Conservation (phyloP, 1,139 yeast genomes). For the Magnusiomyces fungicola region DNA sequence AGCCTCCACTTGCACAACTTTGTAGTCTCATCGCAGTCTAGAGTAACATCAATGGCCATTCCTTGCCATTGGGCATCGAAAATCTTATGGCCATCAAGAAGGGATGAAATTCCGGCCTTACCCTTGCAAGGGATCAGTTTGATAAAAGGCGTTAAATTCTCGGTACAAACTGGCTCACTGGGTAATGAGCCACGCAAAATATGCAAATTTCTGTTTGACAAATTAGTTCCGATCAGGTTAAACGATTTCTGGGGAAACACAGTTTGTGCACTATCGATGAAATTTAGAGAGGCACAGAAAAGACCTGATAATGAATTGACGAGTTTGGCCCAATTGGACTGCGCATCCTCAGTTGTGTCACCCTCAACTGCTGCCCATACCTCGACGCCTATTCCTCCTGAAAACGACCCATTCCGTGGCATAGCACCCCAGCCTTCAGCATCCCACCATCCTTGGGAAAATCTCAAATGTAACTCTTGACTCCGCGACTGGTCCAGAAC, state of each 20-base stretch:
- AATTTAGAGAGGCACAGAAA: slow-evolving; percentile 91
- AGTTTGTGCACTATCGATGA: slow-evolving; percentile 73
- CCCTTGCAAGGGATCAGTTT: slow-evolving; percentile 90
- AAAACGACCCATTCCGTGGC: slow-evolving; percentile 59
- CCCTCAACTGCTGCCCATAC: slow-evolving; percentile 83
- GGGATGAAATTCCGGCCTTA: slow-evolving; percentile 76
- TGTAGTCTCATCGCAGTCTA: slow-evolving; percentile 40
- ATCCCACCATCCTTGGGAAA: slow-evolving; percentile 96
- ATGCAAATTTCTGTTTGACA: slow-evolving; percentile 34
- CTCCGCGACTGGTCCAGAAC: slow-evolving; percentile 60
- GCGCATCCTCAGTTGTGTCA: slow-evolving; percentile 45
- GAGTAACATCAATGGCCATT: slow-evolving; percentile 77
- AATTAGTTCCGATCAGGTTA: slow-evolving; percentile 23
- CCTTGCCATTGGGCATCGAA: slow-evolving; percentile 94
- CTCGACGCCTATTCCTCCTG: slow-evolving; percentile 97
- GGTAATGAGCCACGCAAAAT: slow-evolving; percentile 83
- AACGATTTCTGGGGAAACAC: slow-evolving; percentile 58
- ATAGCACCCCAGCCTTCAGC: slow-evolving; percentile 78
- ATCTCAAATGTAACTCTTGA: slow-evolving; percentile 71
- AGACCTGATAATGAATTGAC: slow-evolving; percentile 79
- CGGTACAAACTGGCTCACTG: slow-evolving; percentile 94
- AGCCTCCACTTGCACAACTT: slow-evolving; percentile 45
- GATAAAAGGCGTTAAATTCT: slow-evolving; percentile 88
- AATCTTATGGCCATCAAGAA: slow-evolving; percentile 91
- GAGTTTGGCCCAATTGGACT: slow-evolving; percentile 58